These are phyloP conservation scores for Beauveria varroae DNA, from an alignment of 2,329 filamentous ascomycete species.

Conservation along the genomic window DNA sequence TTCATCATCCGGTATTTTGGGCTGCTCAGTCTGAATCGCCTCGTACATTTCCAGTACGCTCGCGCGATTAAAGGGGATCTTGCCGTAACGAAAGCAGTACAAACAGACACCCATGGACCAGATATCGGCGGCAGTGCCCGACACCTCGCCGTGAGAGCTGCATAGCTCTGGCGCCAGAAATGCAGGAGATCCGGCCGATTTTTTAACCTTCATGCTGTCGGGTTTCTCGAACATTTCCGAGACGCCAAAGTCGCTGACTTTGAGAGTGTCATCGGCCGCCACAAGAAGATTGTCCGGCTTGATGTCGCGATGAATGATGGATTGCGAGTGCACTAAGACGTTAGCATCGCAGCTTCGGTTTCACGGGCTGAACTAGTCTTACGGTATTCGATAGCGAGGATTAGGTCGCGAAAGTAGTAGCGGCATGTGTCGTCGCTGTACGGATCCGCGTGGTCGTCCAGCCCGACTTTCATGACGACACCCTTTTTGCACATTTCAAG, in stretches of 20 bases:
- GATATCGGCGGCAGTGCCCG: constrained; percentile 84
- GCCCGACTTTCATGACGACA: constrained; percentile 89
- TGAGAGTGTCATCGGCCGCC: constrained; percentile 86
- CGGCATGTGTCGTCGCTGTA: constrained; percentile 78
- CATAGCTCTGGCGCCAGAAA: constrained; percentile 93
- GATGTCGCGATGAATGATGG: constrained; percentile 92
- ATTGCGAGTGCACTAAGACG: constrained; percentile 73
- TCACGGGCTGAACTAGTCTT: constrained; percentile 27
- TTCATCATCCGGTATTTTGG: constrained; percentile 54
- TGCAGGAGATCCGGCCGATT: constrained; percentile 89
- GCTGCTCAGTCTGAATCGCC: constrained; percentile 67
- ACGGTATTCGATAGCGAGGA: constrained; percentile 91
- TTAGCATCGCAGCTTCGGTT: constrained; percentile 6
- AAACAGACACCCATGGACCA: constrained; percentile 98
- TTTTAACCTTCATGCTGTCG: constrained; percentile 80
- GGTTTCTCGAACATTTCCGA: constrained; percentile 94
- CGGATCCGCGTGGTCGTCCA: constrained; percentile 75
- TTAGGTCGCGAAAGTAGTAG: constrained; percentile 90
- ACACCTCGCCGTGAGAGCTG: constrained; percentile 77
- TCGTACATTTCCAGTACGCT: constrained; percentile 83
- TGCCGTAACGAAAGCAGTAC: constrained; percentile 85
- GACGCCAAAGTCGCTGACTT: constrained; percentile 97
- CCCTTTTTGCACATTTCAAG: constrained; percentile 99
- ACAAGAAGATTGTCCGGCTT: constrained; percentile 95
- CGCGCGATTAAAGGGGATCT: constrained; percentile 74